phyloP scores from a whole-genome alignment of 1,284 basidiomycete species.

The Cryptococcus sp. region DNA sequence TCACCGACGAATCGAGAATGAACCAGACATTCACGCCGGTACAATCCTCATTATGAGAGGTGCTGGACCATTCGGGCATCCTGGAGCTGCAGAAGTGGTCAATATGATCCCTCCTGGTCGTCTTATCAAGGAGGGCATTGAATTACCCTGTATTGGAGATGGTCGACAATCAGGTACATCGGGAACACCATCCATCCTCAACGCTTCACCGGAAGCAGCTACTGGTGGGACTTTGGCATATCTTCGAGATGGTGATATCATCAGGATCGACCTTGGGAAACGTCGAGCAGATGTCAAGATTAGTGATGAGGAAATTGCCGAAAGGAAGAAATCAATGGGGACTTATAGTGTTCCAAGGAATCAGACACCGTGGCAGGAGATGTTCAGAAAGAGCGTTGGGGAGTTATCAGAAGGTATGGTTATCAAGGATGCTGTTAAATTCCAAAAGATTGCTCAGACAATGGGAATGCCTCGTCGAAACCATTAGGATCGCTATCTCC shows the following conservation, averaged over 20 bases:
- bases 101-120: conserved; percentile 47
- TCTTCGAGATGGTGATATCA: conserved; percentile 43
- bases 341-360: conserved; percentile 26
- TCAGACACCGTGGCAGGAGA: conserved; percentile 48
- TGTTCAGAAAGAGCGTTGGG: conserved; percentile 38
- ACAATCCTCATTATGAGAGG: conserved; percentile 46
- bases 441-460: conserved; percentile 43
- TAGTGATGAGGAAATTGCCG: conserved; percentile 31
- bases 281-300: conserved; percentile 38
- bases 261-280: conserved; percentile 42
- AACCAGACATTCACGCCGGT: conserved; percentile 22
- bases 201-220: conserved; percentile 43
- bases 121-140: conserved; percentile 44
- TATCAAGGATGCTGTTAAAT: conserved; percentile 41
- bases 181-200: conserved; percentile 45
- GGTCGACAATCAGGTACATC: conserved; percentile 46
- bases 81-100: conserved; percentile 44
- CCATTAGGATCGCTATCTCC: conserved; percentile 20
- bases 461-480: conserved; percentile 38
- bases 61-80: conserved; percentile 44
- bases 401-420: conserved; percentile 47
- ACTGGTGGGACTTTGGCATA: conserved; percentile 43
- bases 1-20: conserved; percentile 36
- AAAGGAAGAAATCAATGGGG: conserved; percentile 32
- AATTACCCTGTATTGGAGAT: conserved; percentile 45